These are phyloP conservation scores for Acorus gramineus DNA, from an alignment of 106 monocot species.

Conservation along the genomic window DNA sequence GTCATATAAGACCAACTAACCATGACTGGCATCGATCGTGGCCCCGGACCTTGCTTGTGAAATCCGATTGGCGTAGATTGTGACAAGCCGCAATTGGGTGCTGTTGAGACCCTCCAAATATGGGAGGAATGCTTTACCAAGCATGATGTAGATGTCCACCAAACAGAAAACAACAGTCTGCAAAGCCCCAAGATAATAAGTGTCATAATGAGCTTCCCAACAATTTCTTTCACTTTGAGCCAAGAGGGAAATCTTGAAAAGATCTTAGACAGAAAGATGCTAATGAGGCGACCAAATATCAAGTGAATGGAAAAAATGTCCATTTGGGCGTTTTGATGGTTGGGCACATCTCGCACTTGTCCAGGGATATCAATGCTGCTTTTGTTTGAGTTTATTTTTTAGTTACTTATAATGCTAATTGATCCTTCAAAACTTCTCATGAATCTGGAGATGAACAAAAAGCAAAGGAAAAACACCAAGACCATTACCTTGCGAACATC, in stretches of 20 bases:
- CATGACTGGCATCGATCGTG: conserved; percentile 45
- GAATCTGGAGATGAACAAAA: not conserved
- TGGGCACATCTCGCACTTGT: too few species aligned
- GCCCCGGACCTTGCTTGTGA: conserved; percentile 81
- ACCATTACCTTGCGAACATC: conserved; percentile 87
- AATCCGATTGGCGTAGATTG: conserved; percentile 90
- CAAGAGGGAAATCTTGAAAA: too few species aligned
- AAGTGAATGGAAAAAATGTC: too few species aligned
- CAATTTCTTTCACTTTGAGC: too few species aligned
- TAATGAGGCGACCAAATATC: too few species aligned
- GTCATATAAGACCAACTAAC: conserved; percentile 1
- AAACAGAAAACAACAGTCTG: conserved; percentile 97
- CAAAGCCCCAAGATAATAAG: not conserved
- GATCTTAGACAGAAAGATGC: too few species aligned
- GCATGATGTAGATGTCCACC: conserved; percentile 98
- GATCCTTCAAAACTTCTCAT: too few species aligned
- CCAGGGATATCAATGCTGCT: too few species aligned
- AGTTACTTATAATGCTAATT: too few species aligned
- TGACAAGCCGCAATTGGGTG: conserved; percentile 84
- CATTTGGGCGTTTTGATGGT: too few species aligned
- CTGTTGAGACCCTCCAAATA: conserved; percentile 91
- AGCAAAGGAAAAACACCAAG: not conserved
- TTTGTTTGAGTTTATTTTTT: too few species aligned
- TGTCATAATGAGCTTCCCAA: too few species aligned
- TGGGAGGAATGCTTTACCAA: conserved; percentile 82